These are phyloP conservation scores for Cladophialophora bantiana DNA, from an alignment of 2,329 filamentous ascomycete species.

Conservation along the genomic window DNA sequence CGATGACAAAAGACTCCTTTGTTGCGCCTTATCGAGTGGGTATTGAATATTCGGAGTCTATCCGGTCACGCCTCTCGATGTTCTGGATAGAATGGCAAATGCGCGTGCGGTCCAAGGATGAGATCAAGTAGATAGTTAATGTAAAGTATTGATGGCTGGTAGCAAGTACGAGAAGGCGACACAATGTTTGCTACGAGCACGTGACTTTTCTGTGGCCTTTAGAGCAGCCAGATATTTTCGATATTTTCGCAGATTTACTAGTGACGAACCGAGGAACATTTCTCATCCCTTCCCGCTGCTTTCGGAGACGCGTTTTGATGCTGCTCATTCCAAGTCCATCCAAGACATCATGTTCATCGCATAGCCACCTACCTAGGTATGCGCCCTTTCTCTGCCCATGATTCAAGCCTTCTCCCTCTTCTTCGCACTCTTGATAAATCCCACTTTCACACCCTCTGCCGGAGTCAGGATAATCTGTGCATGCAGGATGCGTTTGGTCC, in stretches of 20 bases:
- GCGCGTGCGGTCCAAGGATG: slow-evolving; percentile 1
- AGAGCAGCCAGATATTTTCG: slow-evolving; percentile 2
- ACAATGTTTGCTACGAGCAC: slow-evolving; percentile 13
- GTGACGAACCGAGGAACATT: neutral
- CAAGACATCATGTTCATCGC: neutral
- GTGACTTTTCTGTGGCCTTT: neutral
- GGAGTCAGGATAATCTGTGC: slow-evolving; percentile 40
- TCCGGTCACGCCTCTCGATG: neutral
- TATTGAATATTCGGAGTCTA: neutral
- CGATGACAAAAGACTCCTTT: slow-evolving; percentile 17
- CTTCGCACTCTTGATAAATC: slow-evolving; percentile 35
- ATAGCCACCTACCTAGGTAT: too few species aligned
- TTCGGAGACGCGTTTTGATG: neutral
- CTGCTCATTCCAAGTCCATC: neutral
- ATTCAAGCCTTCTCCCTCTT: slow-evolving; percentile 2
- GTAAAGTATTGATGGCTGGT: slow-evolving; percentile 6
- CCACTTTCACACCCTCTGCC: slow-evolving; percentile 39
- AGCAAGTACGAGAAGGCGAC: slow-evolving; percentile 20
- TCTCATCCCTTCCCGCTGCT: slow-evolving; percentile 1
- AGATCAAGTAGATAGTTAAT: neutral
- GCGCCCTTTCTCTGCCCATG: neutral
- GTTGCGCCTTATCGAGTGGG: neutral
- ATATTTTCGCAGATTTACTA: neutral
- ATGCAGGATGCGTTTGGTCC: slow-evolving; percentile 33
- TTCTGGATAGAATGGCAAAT: neutral